Conservation (phyloP, 2,329 filamentous ascomycete species). For the Tolypocladium inflatum region DNA sequence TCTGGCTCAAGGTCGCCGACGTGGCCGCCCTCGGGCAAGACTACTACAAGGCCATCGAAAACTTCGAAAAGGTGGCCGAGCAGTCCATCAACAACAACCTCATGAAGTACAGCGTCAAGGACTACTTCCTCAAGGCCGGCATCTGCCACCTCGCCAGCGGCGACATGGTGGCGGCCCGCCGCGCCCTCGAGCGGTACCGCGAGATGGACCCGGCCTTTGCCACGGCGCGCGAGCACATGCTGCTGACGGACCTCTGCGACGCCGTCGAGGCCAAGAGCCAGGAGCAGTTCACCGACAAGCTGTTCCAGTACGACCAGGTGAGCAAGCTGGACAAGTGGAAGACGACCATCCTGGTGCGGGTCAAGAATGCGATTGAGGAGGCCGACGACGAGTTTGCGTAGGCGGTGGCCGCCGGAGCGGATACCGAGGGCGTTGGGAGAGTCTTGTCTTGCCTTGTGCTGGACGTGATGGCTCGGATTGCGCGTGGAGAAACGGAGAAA, state of each 20-base stretch:
- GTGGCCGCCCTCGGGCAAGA: constrained; percentile 72
- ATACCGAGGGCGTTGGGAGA: neutral
- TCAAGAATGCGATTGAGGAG: constrained; percentile 75
- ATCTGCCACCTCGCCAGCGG: constrained; percentile 72
- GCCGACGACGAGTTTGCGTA: constrained; percentile 33
- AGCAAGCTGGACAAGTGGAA: constrained; percentile 97
- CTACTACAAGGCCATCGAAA: constrained; percentile 73
- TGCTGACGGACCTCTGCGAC: constrained; percentile 67
- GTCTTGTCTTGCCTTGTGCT: neutral
- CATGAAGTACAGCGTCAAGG: constrained; percentile 90
- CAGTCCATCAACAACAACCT: constrained; percentile 79
- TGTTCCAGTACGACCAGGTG: constrained; percentile 85
- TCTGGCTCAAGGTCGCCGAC: constrained; percentile 87
- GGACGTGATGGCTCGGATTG: neutral
- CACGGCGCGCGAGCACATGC: constrained; percentile 69
- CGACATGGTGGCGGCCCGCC: constrained; percentile 69
- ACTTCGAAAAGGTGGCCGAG: constrained; percentile 76
- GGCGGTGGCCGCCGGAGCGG: neutral
- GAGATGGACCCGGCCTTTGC: constrained; percentile 72
- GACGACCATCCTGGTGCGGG: constrained; percentile 70
- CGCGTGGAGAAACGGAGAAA: neutral
- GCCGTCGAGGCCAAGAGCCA: constrained; percentile 70
- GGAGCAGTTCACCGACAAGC: constrained; percentile 74
- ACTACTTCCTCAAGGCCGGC: constrained; percentile 89
- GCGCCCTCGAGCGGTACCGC: constrained; percentile 73